Evolutionary conservation across 2,329 filamentous ascomycete species (phyloP).

Genomic region (Ceratocystis cubensis): DNA sequence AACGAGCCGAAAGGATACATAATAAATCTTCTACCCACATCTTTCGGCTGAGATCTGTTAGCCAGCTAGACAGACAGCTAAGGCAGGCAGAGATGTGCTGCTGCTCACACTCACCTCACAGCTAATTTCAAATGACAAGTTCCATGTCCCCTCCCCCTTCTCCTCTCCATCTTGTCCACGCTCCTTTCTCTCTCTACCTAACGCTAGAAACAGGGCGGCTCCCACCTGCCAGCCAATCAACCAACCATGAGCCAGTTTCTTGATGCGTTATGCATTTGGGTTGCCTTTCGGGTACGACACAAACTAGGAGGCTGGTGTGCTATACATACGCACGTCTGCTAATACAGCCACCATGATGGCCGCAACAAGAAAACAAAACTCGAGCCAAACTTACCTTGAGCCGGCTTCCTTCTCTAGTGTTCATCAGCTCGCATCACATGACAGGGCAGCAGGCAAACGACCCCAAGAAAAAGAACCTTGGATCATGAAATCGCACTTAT

Average conservation of each 20-base stretch:
- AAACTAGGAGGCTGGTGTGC: neutral
- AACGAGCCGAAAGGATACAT: neutral
- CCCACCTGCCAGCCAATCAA: neutral
- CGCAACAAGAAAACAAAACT: neutral
- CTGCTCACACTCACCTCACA: neutral
- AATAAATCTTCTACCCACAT: neutral
- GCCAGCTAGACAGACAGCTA: neutral
- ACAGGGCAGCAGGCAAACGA: neutral
- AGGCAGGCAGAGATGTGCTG: neutral
- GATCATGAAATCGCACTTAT: neutral
- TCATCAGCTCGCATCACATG: neutral
- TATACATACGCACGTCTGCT: neutral
- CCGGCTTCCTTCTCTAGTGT: neutral
- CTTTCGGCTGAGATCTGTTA: neutral
- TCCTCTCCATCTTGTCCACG: neutral
- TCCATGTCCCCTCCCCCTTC: neutral
- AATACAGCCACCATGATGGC: neutral
- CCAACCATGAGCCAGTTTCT: neutral
- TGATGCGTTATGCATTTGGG: neutral
- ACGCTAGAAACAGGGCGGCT: neutral
- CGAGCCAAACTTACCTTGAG: no score
- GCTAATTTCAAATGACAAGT: neutral
- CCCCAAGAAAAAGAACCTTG: neutral
- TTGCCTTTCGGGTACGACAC: neutral
- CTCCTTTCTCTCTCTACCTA: neutral